phyloP scores from a whole-genome alignment of 2,329 filamentous ascomycete genomes.

The Colletotrichum sp. region DNA sequence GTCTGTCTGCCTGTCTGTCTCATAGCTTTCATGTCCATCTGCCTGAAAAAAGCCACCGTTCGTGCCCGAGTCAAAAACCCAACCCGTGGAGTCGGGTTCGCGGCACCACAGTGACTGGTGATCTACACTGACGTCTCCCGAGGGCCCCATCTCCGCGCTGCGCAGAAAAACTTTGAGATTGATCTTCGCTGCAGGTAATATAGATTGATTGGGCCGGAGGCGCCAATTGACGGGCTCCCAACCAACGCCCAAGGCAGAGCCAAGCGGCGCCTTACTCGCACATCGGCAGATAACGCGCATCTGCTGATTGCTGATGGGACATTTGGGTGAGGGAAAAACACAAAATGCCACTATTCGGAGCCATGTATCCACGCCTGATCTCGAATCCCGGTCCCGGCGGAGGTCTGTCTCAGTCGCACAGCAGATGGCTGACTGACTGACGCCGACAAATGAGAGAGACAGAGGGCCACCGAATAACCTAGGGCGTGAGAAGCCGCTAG shows the following conservation, averaged over 20 bases:
- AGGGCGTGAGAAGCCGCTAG: neutral
- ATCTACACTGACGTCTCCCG: neutral
- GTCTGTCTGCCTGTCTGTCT: neutral
- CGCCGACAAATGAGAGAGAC: neutral
- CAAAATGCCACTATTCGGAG: constrained; percentile 2
- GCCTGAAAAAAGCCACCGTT: neutral
- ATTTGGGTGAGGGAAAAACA: neutral
- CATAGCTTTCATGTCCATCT: neutral
- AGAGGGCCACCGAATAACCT: constrained; percentile 4
- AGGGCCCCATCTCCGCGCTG: neutral
- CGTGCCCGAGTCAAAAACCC: neutral
- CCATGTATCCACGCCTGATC: neutral
- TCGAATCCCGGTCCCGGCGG: neutral
- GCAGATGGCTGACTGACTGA: neutral
- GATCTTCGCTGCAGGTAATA: constrained; percentile 4
- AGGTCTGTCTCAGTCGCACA: neutral
- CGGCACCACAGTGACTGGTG: neutral
- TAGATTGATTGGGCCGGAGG: neutral
- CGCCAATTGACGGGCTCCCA: neutral
- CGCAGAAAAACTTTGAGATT: neutral
- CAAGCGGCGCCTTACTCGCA: neutral
- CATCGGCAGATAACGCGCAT: neutral
- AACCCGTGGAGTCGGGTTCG: neutral
- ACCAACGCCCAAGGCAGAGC: neutral
- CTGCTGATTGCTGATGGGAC: neutral